phyloP scores from a whole-genome alignment of 2,329 filamentous ascomycete genomes.

The Aspergillus carbonarius region DNA sequence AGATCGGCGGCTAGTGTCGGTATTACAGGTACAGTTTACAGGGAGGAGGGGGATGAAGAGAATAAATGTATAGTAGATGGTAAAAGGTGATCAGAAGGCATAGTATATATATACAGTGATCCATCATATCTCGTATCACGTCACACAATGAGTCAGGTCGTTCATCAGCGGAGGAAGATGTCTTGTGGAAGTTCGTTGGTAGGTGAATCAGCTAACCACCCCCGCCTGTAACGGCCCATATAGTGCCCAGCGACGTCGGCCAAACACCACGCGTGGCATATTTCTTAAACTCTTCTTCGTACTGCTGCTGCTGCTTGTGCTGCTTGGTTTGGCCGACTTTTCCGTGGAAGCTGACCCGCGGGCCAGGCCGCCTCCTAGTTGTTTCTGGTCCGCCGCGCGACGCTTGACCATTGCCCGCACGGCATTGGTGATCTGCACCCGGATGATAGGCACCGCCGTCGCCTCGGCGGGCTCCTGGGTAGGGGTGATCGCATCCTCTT shows the following conservation, averaged over 20 bases:
- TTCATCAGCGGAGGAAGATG: no score
- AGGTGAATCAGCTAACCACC: background rate
- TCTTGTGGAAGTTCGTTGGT: no score
- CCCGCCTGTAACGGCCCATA: background rate
- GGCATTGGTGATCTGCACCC: constrained; percentile 14
- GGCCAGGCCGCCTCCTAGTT: no score
- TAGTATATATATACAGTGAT: background rate
- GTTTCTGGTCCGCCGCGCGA: background rate
- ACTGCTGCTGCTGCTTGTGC: background rate
- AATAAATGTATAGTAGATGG: background rate
- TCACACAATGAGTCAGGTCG: no score
- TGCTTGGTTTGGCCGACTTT: no score
- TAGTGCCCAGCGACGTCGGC: background rate
- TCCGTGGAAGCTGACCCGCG: background rate
- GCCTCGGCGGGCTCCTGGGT: background rate
- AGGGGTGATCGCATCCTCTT: background rate
- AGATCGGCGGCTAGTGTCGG: background rate
- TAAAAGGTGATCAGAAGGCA: background rate
- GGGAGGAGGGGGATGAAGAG: no score
- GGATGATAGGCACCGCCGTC: constrained; percentile 2
- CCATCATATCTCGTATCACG: background rate
- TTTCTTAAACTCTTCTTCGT: background rate
- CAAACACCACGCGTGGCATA: background rate
- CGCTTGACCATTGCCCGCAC: constrained; percentile 13
- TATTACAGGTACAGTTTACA: background rate